Base-by-base conservation (phyloP, 768 basidiomycete genomes). In the Mycena rosella region DNA sequence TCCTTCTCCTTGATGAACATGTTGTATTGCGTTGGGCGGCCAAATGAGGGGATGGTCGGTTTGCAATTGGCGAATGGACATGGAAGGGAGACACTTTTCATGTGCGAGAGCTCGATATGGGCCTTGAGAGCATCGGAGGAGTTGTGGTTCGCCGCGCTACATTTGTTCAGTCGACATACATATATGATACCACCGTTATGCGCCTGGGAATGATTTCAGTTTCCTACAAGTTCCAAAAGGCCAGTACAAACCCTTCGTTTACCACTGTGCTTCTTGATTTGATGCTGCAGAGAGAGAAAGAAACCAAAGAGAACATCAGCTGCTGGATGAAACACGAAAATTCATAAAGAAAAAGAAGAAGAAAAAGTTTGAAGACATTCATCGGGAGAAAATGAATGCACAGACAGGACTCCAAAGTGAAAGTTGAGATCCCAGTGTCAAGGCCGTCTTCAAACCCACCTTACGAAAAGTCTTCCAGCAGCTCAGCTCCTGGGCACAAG, bases 31-130 rank as follows among this genome's bases (percentile, higher is more conserved):
- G 40, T 29, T 8, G 49, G 10, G 20, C 64, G 65, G 11, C 65
- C 69, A n/a, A 53, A 58, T 0, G 63, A 42, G 13, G 44, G 42
- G 10, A 49, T 29, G 17, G 11, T 44, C 8, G 69, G 61, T 26
- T 3, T 26, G 48, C 70, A 71, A n/a, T 56, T 54, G 32, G 48
- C 47, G 22, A 71, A 67, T 1, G 70, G 70, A 32, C 70, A 71
- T 2, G 65, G 63, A 17, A 71, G 42, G 22, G 66, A 2, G 10
- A 61, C 38, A 20, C 17, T 44, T 40, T 68, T 71, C 70, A 71
- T 71, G 29, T 71, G 70, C 2, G 66, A 58, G 7, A 20, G 5
- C 63, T 71, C 59, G 34, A 71, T 27, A 20, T 71, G 70, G 1
- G 8, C 24, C 34, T 48, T 62, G 14, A 71, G 20, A 18, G 45